phyloP scores from a whole-genome alignment of 148 eudicot genomes.

The Arctostaphylos glauca region DNA sequence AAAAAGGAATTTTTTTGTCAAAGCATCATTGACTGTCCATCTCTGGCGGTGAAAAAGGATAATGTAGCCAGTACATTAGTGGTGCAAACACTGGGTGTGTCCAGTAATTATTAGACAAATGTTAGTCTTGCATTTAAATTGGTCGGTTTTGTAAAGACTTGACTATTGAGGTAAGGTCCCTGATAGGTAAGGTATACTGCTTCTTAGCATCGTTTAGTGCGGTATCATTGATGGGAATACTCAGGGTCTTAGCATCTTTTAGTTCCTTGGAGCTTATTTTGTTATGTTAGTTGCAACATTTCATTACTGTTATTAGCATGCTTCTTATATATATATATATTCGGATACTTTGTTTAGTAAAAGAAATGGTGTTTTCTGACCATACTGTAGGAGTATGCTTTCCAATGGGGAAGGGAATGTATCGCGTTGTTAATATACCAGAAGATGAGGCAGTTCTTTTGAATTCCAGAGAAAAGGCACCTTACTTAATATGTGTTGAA shows the following conservation, averaged over 20 bases:
- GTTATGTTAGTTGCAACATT: neutral
- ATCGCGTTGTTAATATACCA: slow-evolving; percentile 83
- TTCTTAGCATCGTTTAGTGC: neutral
- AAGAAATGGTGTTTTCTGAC: neutral
- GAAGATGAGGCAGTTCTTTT: slow-evolving; percentile 95
- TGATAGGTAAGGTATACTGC: neutral
- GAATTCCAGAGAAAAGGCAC: slow-evolving; percentile 96
- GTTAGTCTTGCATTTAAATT: neutral
- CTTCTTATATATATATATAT: neutral
- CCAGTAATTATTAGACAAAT: too few species aligned
- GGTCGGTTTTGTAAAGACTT: neutral
- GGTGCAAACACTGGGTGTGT: neutral
- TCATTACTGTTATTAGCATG: neutral
- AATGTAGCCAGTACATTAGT: neutral
- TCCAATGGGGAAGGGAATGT: slow-evolving; percentile 92
- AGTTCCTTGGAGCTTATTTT: neutral
- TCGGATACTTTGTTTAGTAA: neutral
- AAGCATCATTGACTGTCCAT: neutral
- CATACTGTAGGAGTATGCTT: slow-evolving; percentile 71
- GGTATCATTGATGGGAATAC: neutral
- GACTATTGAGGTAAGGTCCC: neutral
- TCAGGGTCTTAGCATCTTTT: neutral
- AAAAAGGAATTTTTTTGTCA: neutral
- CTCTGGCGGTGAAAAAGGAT: neutral
- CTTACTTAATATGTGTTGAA: slow-evolving; percentile 89